Evolutionary conservation across 257 asterid species (phyloP), one percentile per base, ranked within the genome.

Genomic region (Avicennia marina): DNA sequence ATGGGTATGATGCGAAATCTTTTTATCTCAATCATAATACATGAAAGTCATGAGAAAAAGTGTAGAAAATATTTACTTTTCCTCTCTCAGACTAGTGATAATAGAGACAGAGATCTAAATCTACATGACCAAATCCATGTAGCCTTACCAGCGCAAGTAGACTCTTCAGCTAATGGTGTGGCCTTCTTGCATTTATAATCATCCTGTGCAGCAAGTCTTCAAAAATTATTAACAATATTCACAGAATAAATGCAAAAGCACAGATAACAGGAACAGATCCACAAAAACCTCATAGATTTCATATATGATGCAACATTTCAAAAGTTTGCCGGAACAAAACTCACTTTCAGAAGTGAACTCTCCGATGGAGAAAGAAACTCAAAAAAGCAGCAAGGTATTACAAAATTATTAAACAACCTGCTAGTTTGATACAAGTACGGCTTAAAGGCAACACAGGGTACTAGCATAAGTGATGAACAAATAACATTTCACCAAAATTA

Each of bases 131-230:
- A 71, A 41, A 44, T 22, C 24, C 29, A 45, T 22, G 52, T 49
- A 69, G 64, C 38, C 32, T 50, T 60, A 75, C 82, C 82, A 1
- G 46, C 36, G 48, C 58, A 7, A 59, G 64, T 63, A 57, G 53
- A 25, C 20, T 43, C 64, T 12, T 63, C 71, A 2, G 13, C 41
- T 52, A 57, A 47, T 32, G 46, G 38, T 13, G 18, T 46, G 44
- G 26, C 56, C 63, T 44, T 53, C 64, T 50, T 56, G 73, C 47
- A 22, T 51, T 44, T 69, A 25, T 53, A 52, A 18, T 61, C 62
- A 36, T 52, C 79, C 85, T 79, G 75, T 24, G 21, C n/a, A n/a
- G n/a, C n/a, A n/a, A n/a, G n/a, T n/a, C n/a, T n/a, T n/a, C n/a
- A n/a, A n/a, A n/a, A n/a, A n/a, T n/a, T n/a, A n/a, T n/a, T n/a